Conservation (phyloP, 805 yeast genomes). For the Cyberlindnera maclurae region DNA sequence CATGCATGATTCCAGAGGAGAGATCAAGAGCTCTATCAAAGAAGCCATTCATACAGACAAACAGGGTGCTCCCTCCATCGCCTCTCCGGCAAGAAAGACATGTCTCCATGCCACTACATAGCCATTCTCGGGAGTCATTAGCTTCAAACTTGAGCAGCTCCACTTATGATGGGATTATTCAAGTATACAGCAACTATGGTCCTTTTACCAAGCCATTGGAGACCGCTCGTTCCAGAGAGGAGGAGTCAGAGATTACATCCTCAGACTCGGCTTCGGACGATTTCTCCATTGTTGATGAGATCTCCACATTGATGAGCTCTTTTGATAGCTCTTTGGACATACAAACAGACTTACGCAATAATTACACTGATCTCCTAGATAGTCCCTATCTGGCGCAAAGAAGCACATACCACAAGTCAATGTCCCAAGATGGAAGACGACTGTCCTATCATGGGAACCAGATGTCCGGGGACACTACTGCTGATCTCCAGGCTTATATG, state of each 20-base stretch:
- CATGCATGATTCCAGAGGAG: neutral
- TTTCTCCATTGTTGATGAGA: conserved; percentile 4
- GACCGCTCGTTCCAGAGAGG: neutral
- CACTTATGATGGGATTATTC: conserved; percentile 8
- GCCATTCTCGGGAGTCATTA: neutral
- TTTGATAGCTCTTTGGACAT: no score
- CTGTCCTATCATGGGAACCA: neutral
- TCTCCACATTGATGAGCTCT: neutral
- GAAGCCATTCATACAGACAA: neutral
- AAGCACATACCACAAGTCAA: no score
- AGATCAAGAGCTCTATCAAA: neutral
- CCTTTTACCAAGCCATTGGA: conserved; percentile 5
- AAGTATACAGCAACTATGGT: conserved; percentile 11
- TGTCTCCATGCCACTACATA: conserved; percentile 9
- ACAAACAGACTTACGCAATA: no score
- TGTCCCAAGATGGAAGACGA: no score
- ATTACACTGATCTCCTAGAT: no score
- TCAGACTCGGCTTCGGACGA: conserved; percentile 2
- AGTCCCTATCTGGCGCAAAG: no score
- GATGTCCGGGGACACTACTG: neutral
- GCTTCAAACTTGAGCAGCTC: neutral
- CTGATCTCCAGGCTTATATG: neutral
- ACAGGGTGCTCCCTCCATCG: conserved; percentile 1
- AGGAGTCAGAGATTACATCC: neutral
- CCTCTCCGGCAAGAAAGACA: conserved; percentile 4